A percentile compares a stretch with the other conserved stretches of the same genome.
Evolutionary conservation across 2,329 filamentous ascomycete species (phyloP).

Genomic region (Botrytis squamosa): DNA sequence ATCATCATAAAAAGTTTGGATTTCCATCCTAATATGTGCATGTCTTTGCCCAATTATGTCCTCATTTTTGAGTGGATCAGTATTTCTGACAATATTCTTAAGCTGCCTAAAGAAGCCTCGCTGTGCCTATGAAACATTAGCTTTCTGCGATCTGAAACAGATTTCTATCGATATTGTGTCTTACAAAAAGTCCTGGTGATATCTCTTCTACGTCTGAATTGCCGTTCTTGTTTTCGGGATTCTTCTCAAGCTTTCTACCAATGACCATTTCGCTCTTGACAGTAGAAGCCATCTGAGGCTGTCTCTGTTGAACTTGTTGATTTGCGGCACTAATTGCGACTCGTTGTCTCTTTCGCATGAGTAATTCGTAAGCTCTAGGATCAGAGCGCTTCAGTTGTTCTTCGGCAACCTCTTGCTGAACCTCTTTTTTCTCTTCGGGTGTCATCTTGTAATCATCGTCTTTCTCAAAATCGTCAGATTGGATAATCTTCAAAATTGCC

Average conservation of each 20-base stretch:
- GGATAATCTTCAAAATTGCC: slow-evolving; percentile 56
- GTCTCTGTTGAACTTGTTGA: neutral
- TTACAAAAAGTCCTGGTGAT: neutral
- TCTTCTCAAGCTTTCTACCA: neutral
- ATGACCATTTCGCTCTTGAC: slow-evolving; percentile 1
- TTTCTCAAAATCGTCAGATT: slow-evolving; percentile 71
- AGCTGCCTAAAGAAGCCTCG: neutral
- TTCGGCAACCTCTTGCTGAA: slow-evolving; percentile 46
- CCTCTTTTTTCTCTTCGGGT: slow-evolving; percentile 58
- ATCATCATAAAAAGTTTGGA: too few species aligned
- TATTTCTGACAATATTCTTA: neutral
- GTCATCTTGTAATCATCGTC: slow-evolving; percentile 65
- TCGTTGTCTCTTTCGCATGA: slow-evolving; percentile 8
- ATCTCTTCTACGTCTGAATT: slow-evolving; percentile 7
- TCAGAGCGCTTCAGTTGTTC: slow-evolving; percentile 33
- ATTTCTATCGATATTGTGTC: neutral
- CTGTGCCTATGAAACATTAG: slow-evolving; percentile 1
- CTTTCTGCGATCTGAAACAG: neutral
- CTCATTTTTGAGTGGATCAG: neutral
- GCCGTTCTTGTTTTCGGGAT: neutral
- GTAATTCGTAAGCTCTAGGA: slow-evolving; percentile 26
- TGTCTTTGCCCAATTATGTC: neutral
- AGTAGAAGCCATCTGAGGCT: neutral
- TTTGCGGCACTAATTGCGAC: neutral
- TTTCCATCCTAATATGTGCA: neutral